Evolutionary conservation across 2,329 filamentous ascomycete genomes (phyloP), one percentile per base, ranked within the genome.

Genomic region (Lithohypha guttulata): DNA sequence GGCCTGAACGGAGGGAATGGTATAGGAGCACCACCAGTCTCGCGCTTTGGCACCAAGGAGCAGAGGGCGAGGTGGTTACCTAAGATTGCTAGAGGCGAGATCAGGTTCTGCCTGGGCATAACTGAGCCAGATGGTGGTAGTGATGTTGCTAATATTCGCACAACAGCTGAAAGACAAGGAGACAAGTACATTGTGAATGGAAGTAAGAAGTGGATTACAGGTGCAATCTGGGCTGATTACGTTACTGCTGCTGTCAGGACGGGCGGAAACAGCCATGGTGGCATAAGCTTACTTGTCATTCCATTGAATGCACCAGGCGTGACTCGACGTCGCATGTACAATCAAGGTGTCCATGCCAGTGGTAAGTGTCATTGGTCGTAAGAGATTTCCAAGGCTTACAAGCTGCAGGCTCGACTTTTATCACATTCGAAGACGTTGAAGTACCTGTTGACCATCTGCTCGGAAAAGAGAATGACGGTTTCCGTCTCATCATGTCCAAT

Each of bases 121-220:
- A 87, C 82, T 0, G 82, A 87, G 55, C 82, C 82, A 0, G 77
- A 76, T 41, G 81, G 79, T 1, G 81, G 82, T 0, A 78, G 72
- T 39, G 81, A 86, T 54, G 82, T 86, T 1, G 78, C 79, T 2
- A 80, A 79, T 50, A 81, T 85, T 47, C 69, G 69, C 5, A 84
- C 81, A 0, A 81, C 74, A 0, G 81, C 81, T 2, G 64, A 60
- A 5, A 77, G 76, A 55, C 73, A 77, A 52, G 79, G 80, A 7
- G 75, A 75, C 53, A 62, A 73, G 49, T 86, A 80, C 53, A 67
- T 84, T 32, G 62, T 86, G 28, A 84, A 82, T 42, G 81, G 81
- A 11, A 68, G 70, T 0, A 86, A 86, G 70, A 84, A 87, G 61
- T 86, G 81, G 81, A 82, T 83, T 53, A 82, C 78, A 1, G 82